Percentiles rank a stretch among this genome's conserved stretches.
phyloP scores from a whole-genome alignment of 495 filamentous ascomycete species.

The Penicillium verhagenii region DNA sequence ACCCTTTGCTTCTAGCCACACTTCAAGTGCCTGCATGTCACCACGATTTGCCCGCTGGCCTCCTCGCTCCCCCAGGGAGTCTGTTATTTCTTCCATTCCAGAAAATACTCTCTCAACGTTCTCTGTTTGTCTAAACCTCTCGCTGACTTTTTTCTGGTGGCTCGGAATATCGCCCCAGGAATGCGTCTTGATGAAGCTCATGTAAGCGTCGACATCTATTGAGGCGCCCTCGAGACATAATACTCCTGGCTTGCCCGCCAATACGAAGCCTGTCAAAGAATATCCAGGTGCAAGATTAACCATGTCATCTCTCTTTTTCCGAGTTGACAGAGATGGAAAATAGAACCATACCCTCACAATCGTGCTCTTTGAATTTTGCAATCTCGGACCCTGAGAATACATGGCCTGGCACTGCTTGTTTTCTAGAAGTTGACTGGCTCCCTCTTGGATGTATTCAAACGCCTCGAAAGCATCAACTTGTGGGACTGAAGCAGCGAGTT shows the following conservation, averaged over 20 bases:
- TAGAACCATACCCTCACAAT: slow-evolving; percentile 44
- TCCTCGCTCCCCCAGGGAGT: slow-evolving; percentile 36
- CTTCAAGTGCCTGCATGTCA: slow-evolving; percentile 48
- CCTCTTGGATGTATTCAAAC: slow-evolving; percentile 34
- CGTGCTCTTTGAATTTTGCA: slow-evolving; percentile 5
- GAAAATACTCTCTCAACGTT: slow-evolving; percentile 31
- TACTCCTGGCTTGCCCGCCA: slow-evolving; percentile 42
- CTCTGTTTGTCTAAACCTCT: slow-evolving; percentile 36
- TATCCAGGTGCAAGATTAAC: slow-evolving; percentile 37
- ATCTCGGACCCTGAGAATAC: background rate
- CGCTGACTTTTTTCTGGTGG: slow-evolving; percentile 45
- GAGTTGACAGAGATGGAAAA: slow-evolving; percentile 40
- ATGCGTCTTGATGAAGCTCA: slow-evolving; percentile 45
- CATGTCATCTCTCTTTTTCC: slow-evolving; percentile 38
- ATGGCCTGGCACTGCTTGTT: slow-evolving; percentile 12
- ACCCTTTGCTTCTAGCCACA: slow-evolving; percentile 31
- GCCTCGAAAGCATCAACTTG: slow-evolving; percentile 32
- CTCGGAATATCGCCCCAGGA: slow-evolving; percentile 46
- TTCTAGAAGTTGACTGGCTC: slow-evolving; percentile 26
- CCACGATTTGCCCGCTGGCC: slow-evolving; percentile 42
- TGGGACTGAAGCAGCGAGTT: slow-evolving; percentile 28
- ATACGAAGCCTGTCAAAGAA: slow-evolving; percentile 38
- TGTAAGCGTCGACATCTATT: slow-evolving; percentile 36
- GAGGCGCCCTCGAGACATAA: slow-evolving; percentile 39
- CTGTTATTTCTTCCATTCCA: slow-evolving; percentile 43